Conservation (phyloP, 1,284 basidiomycete species). For the Mycosarcoma maydis region DNA sequence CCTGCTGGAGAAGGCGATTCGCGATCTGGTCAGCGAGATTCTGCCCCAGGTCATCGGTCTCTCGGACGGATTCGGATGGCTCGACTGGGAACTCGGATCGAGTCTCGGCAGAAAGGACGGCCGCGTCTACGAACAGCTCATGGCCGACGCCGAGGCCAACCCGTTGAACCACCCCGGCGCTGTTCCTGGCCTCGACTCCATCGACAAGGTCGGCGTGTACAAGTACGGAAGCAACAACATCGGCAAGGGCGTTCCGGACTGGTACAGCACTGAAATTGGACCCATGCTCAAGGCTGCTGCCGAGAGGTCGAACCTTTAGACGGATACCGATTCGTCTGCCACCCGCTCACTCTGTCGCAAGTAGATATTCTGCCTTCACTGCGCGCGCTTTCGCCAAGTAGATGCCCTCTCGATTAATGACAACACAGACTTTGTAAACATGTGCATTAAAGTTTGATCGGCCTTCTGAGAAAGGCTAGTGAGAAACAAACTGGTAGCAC, state of each 20-base stretch:
- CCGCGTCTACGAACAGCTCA: constrained; percentile 76
- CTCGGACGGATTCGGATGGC: constrained; percentile 79
- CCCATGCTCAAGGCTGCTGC: constrained; percentile 51
- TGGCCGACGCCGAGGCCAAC: constrained; percentile 74
- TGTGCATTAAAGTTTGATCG: too few species aligned
- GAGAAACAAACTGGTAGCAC: too few species aligned
- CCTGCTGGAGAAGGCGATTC: constrained; percentile 72
- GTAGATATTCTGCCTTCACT: too few species aligned
- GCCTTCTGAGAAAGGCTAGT: too few species aligned
- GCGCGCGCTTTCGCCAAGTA: too few species aligned
- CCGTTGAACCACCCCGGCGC: constrained; percentile 72
- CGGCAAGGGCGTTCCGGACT: constrained; percentile 57
- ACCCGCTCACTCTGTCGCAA: too few species aligned
- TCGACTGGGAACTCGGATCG: constrained; percentile 77
- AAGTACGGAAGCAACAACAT: constrained; percentile 42
- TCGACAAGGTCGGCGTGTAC: constrained; percentile 50
- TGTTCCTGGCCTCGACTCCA: constrained; percentile 15
- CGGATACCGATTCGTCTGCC: too few species aligned
- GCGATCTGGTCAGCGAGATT: constrained; percentile 71
- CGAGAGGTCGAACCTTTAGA: constrained; percentile 33
- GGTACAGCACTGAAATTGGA: constrained; percentile 50
- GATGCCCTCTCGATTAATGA: too few species aligned
- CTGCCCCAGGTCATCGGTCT: constrained; percentile 77
- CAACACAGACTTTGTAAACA: too few species aligned
- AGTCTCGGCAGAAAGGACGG: constrained; percentile 76